Conservation (phyloP, 176 grass and related monocot species). For the Musa schizocarpa region DNA sequence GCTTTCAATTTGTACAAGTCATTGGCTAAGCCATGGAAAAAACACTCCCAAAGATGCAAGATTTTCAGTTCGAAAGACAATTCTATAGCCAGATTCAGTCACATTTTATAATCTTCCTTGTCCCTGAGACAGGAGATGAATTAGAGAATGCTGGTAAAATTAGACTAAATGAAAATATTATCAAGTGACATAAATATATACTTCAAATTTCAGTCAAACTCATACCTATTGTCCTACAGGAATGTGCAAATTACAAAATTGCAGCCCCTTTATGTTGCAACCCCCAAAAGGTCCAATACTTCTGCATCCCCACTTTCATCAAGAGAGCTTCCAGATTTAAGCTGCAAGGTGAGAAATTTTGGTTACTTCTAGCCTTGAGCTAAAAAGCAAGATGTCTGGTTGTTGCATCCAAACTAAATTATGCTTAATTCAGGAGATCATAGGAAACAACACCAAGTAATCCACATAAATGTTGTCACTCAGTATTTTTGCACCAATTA, state of each 20-base stretch:
- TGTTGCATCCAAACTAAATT: not conserved
- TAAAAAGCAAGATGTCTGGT: not conserved
- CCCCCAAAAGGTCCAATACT: constrained; percentile 15
- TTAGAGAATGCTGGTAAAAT: too few species aligned
- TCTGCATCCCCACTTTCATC: constrained; percentile 16
- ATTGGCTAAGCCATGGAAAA: too few species aligned
- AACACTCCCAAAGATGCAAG: too few species aligned
- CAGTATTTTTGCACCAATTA: not conserved
- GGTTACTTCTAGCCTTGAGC: not conserved
- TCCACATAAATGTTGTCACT: not conserved
- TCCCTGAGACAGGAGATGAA: too few species aligned
- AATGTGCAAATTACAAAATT: not conserved
- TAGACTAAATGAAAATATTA: not conserved
- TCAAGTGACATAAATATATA: not conserved
- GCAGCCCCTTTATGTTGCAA: not conserved
- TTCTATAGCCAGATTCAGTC: too few species aligned
- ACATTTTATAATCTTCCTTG: too few species aligned
- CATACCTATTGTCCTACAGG: not conserved
- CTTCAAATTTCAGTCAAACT: not conserved
- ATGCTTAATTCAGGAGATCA: not conserved
- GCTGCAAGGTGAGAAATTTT: constrained; percentile 1
- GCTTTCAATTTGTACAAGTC: too few species aligned
- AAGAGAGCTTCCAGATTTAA: constrained; percentile 1
- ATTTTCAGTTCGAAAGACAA: too few species aligned
- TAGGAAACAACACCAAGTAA: not conserved